Evolutionary conservation across 2,329 filamentous ascomycete species (phyloP), one percentile per base, ranked within the genome.

Genomic region (Sclerotinia glacialis): DNA sequence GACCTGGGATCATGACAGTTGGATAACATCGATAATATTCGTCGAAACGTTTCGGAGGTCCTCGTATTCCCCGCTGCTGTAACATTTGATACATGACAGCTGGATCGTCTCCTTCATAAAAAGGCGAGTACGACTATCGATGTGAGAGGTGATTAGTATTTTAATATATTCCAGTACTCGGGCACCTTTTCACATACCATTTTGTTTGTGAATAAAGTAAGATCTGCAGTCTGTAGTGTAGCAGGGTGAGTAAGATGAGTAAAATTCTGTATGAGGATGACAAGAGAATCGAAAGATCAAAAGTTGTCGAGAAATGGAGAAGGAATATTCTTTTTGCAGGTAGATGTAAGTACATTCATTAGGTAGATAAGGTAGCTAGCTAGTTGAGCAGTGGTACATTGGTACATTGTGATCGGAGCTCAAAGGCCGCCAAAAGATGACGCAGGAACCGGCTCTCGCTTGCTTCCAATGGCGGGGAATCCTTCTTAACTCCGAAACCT

Each of bases 11-110:
- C 93, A 99, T 98, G 74, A 89, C 88, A 74, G 97, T 86, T 53
- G 95, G 95, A 76, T 98, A 99, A 82, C 93, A 97, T 75, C 95
- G 89, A 80, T 97, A 98, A 82, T 97, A 98, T 79, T 99, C 95
- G 79, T 99, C 94, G 81, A 99, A 99, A 68, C 93, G 91, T 74
- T 92, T 90, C 83, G 74, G 77, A 82, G 78, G 63, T 26, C 69
- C 69, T 52, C 72, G 63, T 67, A 67, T 70, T 64, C 71, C 72
- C 12, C 71, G 67, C 21, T 68, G 65, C 55, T 73, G 73, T 18
- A 75, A 64, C 71, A 75, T 73, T 16, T 74, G 70, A 69, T 76
- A 76, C 71, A 76, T 73, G 7, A 69, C 70, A 64, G 71, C 69
- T 28, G 74, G 74, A 59, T 76, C 73, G 42, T 75, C 73, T 21